Percentiles rank a stretch among this genome's conserved stretches.
phyloP scores from a whole-genome alignment of 140 eudicot genomes.

The Stevia rebaudiana region DNA sequence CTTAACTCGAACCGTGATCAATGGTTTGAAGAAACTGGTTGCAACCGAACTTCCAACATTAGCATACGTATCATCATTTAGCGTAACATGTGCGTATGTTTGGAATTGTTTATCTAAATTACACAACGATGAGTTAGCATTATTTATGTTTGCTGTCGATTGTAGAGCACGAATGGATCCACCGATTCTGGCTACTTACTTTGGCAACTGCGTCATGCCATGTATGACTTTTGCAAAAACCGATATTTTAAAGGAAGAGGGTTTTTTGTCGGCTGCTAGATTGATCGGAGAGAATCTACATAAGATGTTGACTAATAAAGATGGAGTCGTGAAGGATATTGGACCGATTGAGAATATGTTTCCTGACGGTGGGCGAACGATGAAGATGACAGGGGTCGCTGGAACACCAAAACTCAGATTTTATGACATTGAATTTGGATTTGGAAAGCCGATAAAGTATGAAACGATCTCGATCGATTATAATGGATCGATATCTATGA shows the following conservation, averaged over 20 bases:
- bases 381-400: too few species aligned
- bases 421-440: too few species aligned
- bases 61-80: slow-evolving; percentile 18
- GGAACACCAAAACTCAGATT: too few species aligned
- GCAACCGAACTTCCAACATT: background rate
- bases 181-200: background rate
- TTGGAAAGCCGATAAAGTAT: too few species aligned
- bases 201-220: background rate
- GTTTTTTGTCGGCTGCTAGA: background rate
- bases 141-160: background rate
- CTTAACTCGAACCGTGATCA: slow-evolving; percentile 2
- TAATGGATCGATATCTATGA: too few species aligned
- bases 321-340: background rate
- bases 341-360: too few species aligned
- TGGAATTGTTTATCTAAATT: slow-evolving; percentile 25
- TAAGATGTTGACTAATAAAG: background rate
- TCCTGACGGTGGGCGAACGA: too few species aligned
- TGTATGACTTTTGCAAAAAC: background rate
- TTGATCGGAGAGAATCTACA: background rate
- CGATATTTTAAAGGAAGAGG: background rate
- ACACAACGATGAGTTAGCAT: background rate
- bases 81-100: background rate
- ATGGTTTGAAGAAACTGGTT: slow-evolving; percentile 18
- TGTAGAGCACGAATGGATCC: slow-evolving; percentile 10
- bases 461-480: too few species aligned